These are phyloP conservation scores for Harringtonia lauricola DNA, from an alignment of 2,329 filamentous ascomycete genomes.

Conservation along the genomic window DNA sequence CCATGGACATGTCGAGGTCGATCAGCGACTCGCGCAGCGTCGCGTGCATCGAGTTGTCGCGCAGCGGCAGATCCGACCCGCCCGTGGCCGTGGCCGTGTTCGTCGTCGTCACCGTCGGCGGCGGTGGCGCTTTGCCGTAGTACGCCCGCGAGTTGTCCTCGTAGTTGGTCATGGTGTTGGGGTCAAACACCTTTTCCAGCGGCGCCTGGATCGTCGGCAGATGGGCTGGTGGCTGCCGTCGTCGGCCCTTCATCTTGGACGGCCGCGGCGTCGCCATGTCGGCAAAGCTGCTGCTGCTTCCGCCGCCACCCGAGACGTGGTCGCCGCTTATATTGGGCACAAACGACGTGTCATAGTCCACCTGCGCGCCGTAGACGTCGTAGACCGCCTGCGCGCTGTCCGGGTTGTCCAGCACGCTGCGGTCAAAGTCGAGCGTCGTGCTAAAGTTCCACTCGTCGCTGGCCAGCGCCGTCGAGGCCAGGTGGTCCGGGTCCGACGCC, in stretches of 20 bases:
- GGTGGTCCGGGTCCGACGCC: constrained; percentile 24
- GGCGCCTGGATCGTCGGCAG: constrained; percentile 33
- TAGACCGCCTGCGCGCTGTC: constrained; percentile 41
- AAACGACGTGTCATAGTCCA: constrained; percentile 32
- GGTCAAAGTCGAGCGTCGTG: constrained; percentile 53
- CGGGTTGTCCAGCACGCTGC: constrained; percentile 39
- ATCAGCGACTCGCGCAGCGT: constrained; percentile 50
- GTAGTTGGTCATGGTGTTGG: constrained; percentile 53
- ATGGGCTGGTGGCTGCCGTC: not conserved
- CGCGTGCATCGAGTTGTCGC: constrained; percentile 36
- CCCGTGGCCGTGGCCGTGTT: constrained; percentile 12
- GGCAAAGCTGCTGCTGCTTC: too few species aligned
- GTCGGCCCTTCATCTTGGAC: constrained; percentile 37
- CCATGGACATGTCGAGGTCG: constrained; percentile 47
- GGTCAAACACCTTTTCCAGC: constrained; percentile 54
- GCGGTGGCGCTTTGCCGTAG: constrained; percentile 38
- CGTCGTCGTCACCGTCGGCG: constrained; percentile 10
- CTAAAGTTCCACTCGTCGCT: constrained; percentile 59
- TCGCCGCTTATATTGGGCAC: too few species aligned
- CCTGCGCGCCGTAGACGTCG: constrained; percentile 45
- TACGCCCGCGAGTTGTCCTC: constrained; percentile 52
- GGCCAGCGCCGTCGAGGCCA: constrained; percentile 30
- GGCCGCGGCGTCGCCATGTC: constrained; percentile 46
- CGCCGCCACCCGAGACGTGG: not conserved
- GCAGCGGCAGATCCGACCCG: constrained; percentile 44